phyloP scores from a whole-genome alignment of 495 filamentous ascomycete genomes.

The Penicillium antarcticum region DNA sequence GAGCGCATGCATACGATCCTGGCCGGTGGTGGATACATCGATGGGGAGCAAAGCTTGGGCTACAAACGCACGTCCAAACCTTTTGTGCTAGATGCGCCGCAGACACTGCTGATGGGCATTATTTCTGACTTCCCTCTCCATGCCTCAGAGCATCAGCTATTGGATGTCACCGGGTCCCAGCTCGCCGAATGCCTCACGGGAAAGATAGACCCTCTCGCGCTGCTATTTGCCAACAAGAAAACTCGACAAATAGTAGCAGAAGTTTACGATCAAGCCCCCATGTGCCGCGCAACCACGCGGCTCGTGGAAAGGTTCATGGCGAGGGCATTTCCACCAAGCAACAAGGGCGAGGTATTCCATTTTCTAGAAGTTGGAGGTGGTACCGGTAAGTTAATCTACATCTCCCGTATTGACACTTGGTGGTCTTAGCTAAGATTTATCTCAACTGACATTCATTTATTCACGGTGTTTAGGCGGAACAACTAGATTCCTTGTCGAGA shows the following conservation, averaged over 20 bases:
- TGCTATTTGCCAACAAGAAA: conserved; percentile 30
- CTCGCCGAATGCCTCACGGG: conserved; percentile 34
- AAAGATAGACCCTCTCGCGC: conserved; percentile 20
- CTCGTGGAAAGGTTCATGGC: conserved; percentile 7
- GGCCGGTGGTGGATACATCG: too few relatives aligned
- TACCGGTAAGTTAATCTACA: conserved; percentile 17
- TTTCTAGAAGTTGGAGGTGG: conserved; percentile 43
- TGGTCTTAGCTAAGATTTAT: too few relatives aligned
- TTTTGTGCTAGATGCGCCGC: background rate
- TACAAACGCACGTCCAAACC: too few relatives aligned
- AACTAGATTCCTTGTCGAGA: conserved; percentile 24
- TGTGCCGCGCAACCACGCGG: conserved; percentile 7
- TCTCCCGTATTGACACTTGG: too few relatives aligned
- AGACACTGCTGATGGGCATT: background rate
- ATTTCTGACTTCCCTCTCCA: conserved; percentile 12
- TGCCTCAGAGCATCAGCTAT: conserved; percentile 24
- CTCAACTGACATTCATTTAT: too few relatives aligned
- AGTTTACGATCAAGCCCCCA: conserved; percentile 28
- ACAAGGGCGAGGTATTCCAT: conserved; percentile 5
- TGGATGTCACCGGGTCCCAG: conserved; percentile 22
- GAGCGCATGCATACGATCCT: background rate
- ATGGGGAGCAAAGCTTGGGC: too few relatives aligned
- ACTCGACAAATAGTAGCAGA: conserved; percentile 23
- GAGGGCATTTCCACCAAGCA: background rate
- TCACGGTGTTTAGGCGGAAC: conserved; percentile 15